Conservation (phyloP, 768 basidiomycete genomes). For the Myochromella boudieri region DNA sequence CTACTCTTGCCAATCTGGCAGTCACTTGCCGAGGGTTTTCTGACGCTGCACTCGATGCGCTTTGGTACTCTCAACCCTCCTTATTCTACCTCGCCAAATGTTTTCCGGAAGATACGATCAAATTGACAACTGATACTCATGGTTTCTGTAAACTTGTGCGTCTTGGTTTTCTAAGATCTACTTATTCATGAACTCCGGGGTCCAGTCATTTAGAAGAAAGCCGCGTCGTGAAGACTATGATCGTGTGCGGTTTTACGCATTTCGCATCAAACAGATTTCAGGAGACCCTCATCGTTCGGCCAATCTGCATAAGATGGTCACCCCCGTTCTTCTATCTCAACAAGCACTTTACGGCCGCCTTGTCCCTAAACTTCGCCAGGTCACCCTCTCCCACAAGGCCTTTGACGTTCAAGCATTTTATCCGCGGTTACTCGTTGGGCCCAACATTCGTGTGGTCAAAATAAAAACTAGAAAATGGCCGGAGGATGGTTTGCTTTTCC, state of each 20-base stretch:
- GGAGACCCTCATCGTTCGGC: neutral
- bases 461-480: no score
- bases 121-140: no score
- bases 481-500: no score
- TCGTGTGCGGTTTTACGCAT: slow-evolving; percentile 5
- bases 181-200: no score
- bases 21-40: slow-evolving; percentile 15
- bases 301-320: neutral
- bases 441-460: neutral
- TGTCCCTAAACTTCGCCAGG: slow-evolving; percentile 6
- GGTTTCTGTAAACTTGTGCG: no score
- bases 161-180: no score
- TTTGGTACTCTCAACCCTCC: slow-evolving; percentile 15
- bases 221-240: slow-evolving; percentile 8
- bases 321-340: neutral
- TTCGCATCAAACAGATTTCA: slow-evolving; percentile 10
- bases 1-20: slow-evolving; percentile 10
- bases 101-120: slow-evolving; percentile 3
- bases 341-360: neutral
- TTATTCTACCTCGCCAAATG: slow-evolving; percentile 5
- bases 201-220: neutral
- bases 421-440: slow-evolving; percentile 1
- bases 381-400: neutral
- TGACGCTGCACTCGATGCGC: slow-evolving; percentile 15
- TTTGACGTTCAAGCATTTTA: slow-evolving; percentile 1